Evolutionary conservation across 192 early-diverging fungal genomes (phyloP).

Genomic region (Spizellomyces sp.): DNA sequence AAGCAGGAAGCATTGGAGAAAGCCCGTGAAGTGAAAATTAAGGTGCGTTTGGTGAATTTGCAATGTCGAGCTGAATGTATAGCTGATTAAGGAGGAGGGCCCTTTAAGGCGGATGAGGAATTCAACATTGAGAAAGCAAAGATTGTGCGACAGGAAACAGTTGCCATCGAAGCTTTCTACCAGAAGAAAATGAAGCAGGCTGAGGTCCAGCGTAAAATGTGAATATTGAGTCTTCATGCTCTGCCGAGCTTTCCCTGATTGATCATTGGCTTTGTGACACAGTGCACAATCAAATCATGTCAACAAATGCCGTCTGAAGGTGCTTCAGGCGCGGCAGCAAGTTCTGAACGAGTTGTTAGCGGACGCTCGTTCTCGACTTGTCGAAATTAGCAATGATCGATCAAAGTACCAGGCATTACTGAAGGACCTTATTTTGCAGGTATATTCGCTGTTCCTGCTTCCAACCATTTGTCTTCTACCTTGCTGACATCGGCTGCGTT

Average conservation of each 20-base stretch:
- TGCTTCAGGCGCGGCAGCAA: slow-evolving; percentile 86
- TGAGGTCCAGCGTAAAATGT: slow-evolving; percentile 95
- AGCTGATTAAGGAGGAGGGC: neutral
- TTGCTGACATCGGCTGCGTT: too few species aligned
- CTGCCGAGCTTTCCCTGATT: slow-evolving; percentile 1
- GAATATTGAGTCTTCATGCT: slow-evolving; percentile 17
- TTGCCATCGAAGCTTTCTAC: slow-evolving; percentile 95
- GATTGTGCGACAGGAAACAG: slow-evolving; percentile 94
- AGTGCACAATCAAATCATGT: slow-evolving; percentile 92
- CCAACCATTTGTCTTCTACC: too few species aligned
- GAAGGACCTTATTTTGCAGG: slow-evolving; percentile 77
- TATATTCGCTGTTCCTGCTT: slow-evolving; percentile 15
- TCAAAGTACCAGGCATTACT: slow-evolving; percentile 67
- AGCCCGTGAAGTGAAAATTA: slow-evolving; percentile 97
- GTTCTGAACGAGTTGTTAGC: slow-evolving; percentile 81
- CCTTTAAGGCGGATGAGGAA: slow-evolving; percentile 90
- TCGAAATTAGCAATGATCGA: slow-evolving; percentile 57
- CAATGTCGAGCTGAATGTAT: neutral
- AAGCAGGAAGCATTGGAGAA: slow-evolving; percentile 99
- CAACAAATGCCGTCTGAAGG: slow-evolving; percentile 92
- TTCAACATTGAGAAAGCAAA: slow-evolving; percentile 99
- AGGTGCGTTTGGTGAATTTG: slow-evolving; percentile 53
- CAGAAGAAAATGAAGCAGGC: slow-evolving; percentile 97
- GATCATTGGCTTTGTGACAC: neutral
- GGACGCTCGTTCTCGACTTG: slow-evolving; percentile 67